Evolutionary conservation across 1,284 basidiomycete species (phyloP), one percentile per base, ranked within the genome.

Genomic region (Golubevia sp.): DNA sequence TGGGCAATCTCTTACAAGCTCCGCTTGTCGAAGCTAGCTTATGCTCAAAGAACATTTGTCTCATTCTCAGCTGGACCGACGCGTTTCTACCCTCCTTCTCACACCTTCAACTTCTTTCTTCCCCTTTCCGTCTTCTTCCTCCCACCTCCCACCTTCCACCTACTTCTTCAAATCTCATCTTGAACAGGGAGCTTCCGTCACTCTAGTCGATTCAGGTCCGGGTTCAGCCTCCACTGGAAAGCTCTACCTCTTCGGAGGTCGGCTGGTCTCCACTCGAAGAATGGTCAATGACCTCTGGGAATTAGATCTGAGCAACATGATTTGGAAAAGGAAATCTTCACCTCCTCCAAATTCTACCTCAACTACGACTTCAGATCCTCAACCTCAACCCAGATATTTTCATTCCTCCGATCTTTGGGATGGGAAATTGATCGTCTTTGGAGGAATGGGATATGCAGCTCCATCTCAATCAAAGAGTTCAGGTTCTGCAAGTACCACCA

Each of bases 341-440:
- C 60, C 26, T n/a, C 59, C 1, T 25, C 15, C 34, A 49, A 51
- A 34, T 25, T 20, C 13, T 18, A 25, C 48, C 25, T 56, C 18
- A 27, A n/a, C n/a, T n/a, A n/a, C n/a, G n/a, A n/a, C n/a, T n/a
- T 48, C 25, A 21, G 15, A 59, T 25, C 55, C 59, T 58, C 63
- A 63, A 34, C 75, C 75, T 23, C 68, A 68, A 49, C 73, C 71
- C 23, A 73, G 77, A 50, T 79, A 79, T 68, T 79, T 79, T 54
- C 77, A 79, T 57, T 75, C 74, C 11, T 70, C 73, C 26, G 73
- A 79, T 49, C 60, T 79, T 0, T 79, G 77, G 77, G 49, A 64
- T n/a, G 67, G 67, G 58, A 75, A 73, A 56, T 68, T 79, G 38
- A 49, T 79, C 62, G 66, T 79, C 56, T 79, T 75, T 24, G 75